A percentile compares a stretch with the other conserved stretches of the same genome.
Evolutionary conservation across 2,329 filamentous ascomycete species (phyloP).

Genomic region (Talaromyces amestolkiae): DNA sequence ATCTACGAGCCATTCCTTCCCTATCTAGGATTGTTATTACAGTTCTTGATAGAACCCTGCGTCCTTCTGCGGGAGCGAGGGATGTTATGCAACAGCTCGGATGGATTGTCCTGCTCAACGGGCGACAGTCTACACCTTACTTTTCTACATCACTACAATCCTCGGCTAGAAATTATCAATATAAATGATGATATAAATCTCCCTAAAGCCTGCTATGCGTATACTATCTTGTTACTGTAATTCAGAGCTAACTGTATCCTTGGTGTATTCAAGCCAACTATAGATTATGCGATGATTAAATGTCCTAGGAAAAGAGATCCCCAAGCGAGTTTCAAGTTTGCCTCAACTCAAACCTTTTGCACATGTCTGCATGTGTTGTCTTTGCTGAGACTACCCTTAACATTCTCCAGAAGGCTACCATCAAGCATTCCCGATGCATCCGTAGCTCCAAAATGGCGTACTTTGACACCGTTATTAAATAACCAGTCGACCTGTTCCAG

Average conservation of each 20-base stretch:
- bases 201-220: background rate
- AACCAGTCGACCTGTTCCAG: background rate
- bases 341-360: background rate
- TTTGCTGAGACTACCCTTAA: background rate
- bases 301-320: background rate
- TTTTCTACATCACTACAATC: background rate
- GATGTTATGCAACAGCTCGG: background rate
- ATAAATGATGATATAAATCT: background rate
- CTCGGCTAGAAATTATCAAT: background rate
- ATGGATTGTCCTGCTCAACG: background rate
- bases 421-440: background rate
- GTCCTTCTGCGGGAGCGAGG: background rate
- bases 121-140: background rate
- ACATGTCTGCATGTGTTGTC: background rate
- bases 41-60: background rate
- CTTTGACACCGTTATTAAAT: background rate
- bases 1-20: background rate
- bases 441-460: background rate
- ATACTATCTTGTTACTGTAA: background rate
- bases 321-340: background rate
- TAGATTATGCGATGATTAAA: background rate
- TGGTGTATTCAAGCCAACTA: background rate
- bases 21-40: background rate
- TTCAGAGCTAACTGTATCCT: background rate
- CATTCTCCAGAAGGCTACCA: background rate